Conservation (phyloP, 345 rosid genomes). For the Eucalyptus decipiens region DNA sequence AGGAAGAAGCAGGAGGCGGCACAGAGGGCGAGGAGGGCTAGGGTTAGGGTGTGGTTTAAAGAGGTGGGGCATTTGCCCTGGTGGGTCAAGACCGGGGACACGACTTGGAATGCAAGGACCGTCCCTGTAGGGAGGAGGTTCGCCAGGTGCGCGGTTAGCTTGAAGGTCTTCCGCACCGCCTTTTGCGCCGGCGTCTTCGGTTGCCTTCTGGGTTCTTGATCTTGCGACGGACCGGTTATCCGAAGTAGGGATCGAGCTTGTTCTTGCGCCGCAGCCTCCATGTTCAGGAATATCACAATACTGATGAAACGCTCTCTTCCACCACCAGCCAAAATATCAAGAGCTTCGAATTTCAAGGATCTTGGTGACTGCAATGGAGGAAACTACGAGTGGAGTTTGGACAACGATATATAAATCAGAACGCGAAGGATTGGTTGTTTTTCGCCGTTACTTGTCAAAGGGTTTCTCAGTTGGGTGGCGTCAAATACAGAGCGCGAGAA, state of each 20-base stretch:
- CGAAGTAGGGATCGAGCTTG: not conserved
- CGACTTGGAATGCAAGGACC: conserved; percentile 50
- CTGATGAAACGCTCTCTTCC: not conserved
- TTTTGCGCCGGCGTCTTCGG: conserved; percentile 35
- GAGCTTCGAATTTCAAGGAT: not conserved
- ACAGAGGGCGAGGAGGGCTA: conserved; percentile 22
- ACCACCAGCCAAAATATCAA: not conserved
- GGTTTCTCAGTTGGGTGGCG: not conserved
- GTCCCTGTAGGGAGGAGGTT: conserved; percentile 70
- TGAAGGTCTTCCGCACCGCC: conserved; percentile 43
- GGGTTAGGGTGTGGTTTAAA: conserved; percentile 22
- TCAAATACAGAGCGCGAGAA: not conserved
- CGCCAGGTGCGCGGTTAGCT: conserved; percentile 46
- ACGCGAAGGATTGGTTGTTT: not conserved
- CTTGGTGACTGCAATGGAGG: not conserved
- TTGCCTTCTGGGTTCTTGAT: not conserved
- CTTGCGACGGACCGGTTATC: not conserved
- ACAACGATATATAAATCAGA: not conserved
- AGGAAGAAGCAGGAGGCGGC: conserved; percentile 42
- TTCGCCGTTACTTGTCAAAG: not conserved
- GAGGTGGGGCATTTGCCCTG: conserved; percentile 47
- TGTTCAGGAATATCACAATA: not conserved
- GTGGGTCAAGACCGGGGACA: conserved; percentile 56
- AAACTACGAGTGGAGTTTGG: not conserved
- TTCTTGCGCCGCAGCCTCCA: not conserved